Percentiles rank a stretch among this genome's conserved stretches.
Evolutionary conservation across 768 basidiomycete genomes (phyloP).

Genomic region (Lentinula edodes): DNA sequence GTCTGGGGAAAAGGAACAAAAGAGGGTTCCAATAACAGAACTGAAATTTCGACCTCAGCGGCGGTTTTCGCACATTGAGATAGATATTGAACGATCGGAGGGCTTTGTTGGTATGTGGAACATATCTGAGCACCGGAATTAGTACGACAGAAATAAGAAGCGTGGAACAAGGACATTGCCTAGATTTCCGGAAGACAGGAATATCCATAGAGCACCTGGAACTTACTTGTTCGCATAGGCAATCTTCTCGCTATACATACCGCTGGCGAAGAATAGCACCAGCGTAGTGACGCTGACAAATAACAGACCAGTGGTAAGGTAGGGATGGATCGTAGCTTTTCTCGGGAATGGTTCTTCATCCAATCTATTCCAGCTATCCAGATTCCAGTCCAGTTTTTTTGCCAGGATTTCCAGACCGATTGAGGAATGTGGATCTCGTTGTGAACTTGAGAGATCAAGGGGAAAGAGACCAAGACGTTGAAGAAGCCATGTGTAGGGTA

Average conservation of each 20-base stretch:
- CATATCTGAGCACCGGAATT: conserved; percentile 57
- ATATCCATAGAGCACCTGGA: background rate
- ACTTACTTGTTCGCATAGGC: conserved; percentile 91
- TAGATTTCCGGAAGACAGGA: background rate
- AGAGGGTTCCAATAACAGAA: conserved; percentile 40
- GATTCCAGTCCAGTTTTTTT: background rate
- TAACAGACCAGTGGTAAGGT: conserved; percentile 72
- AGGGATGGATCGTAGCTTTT: conserved; percentile 55
- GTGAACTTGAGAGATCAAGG: conserved; percentile 18
- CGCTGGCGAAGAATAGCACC: conserved; percentile 91
- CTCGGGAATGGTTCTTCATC: background rate
- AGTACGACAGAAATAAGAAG: background rate
- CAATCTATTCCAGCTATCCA: background rate
- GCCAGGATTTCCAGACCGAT: background rate
- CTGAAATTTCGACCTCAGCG: conserved; percentile 55
- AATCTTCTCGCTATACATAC: conserved; percentile 95
- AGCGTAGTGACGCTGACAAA: conserved; percentile 90
- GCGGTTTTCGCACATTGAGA: conserved; percentile 84
- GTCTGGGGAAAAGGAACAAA: conserved; percentile 52
- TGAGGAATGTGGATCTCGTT: background rate
- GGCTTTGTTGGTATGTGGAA: conserved; percentile 91
- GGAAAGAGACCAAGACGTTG: conserved; percentile 38
- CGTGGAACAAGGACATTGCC: too few species aligned
- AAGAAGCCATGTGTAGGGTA: conserved; percentile 54
- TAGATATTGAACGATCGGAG: conserved; percentile 95